phyloP scores from a whole-genome alignment of 257 asterid species.

The Scutellaria minor region DNA sequence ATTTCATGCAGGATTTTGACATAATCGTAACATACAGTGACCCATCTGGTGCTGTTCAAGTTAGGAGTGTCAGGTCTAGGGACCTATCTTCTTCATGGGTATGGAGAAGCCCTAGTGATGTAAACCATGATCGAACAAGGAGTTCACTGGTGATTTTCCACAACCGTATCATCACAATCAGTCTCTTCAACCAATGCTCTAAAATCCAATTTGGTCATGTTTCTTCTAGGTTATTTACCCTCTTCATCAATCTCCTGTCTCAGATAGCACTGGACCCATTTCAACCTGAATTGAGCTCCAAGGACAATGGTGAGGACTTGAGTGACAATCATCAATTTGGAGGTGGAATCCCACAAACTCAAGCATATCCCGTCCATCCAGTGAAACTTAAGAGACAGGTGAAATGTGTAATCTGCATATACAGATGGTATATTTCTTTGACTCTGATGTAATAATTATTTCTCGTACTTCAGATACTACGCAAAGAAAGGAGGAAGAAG shows the following conservation, averaged over 20 bases:
- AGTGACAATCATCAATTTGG: slow-evolving; percentile 38
- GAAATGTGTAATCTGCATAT: slow-evolving; percentile 34
- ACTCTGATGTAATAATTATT: slow-evolving; percentile 17
- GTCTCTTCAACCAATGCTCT: slow-evolving; percentile 30
- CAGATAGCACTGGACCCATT: slow-evolving; percentile 52
- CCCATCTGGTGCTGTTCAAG: slow-evolving; percentile 74
- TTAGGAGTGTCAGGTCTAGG: slow-evolving; percentile 65
- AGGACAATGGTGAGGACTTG: slow-evolving; percentile 39
- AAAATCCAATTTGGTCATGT: slow-evolving; percentile 30
- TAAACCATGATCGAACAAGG: slow-evolving; percentile 45
- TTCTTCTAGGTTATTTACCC: slow-evolving; percentile 33
- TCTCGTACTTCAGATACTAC: slow-evolving; percentile 57
- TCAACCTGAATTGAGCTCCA: slow-evolving; percentile 38
- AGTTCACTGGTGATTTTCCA: slow-evolving; percentile 52
- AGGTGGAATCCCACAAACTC: slow-evolving; percentile 43
- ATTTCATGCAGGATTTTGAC: slow-evolving; percentile 76
- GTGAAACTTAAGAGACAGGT: slow-evolving; percentile 85
- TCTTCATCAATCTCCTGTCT: slow-evolving; percentile 38
- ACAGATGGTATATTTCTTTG: slow-evolving; percentile 17
- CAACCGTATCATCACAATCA: slow-evolving; percentile 28
- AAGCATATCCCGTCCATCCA: slow-evolving; percentile 59
- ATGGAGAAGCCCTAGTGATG: slow-evolving; percentile 74
- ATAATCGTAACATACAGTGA: slow-evolving; percentile 80
- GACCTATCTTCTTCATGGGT: slow-evolving; percentile 90
- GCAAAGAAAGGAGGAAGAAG: slow-evolving; percentile 73